phyloP scores from a whole-genome alignment of 768 basidiomycete species.

The Kwoniella sp. region DNA sequence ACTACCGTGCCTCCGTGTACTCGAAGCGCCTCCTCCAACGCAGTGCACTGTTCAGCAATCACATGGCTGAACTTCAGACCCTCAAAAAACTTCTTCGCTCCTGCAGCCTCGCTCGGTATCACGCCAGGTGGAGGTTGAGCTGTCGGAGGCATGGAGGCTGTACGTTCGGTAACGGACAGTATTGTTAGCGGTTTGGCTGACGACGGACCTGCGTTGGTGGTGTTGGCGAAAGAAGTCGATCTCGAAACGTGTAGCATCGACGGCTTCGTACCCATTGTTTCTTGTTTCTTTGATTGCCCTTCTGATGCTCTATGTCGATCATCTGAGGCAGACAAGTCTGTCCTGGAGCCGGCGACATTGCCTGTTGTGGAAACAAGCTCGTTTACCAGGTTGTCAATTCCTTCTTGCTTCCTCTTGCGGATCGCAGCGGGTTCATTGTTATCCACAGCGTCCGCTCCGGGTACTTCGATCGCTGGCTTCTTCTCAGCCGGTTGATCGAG shows the following conservation, averaged over 20 bases:
- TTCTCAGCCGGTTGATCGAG: conserved; percentile 6
- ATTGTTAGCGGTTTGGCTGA: neutral
- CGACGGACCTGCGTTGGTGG: conserved; percentile 2
- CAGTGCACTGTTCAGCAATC: conserved; percentile 34
- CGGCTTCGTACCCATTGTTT: conserved; percentile 18
- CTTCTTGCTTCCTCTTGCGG: conserved; percentile 40
- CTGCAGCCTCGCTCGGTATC: neutral
- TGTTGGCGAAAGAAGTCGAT: conserved; percentile 36
- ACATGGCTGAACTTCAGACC: conserved; percentile 45
- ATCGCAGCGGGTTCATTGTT: conserved; percentile 43
- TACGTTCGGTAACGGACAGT: neutral
- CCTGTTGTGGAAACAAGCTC: conserved; percentile 45
- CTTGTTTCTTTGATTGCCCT: neutral
- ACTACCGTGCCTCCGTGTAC: conserved; percentile 39
- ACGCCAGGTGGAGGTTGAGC: neutral
- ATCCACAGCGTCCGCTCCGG: conserved; percentile 10
- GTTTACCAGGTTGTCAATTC: conserved; percentile 36
- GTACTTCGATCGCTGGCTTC: conserved; percentile 15
- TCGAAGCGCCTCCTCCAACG: conserved; percentile 39
- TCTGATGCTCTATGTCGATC: neutral
- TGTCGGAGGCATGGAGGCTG: conserved; percentile 9
- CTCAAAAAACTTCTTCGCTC: conserved; percentile 34
- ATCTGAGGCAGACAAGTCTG: neutral
- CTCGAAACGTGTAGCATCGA: conserved; percentile 46
- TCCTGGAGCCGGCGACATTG: neutral